phyloP scores from a whole-genome alignment of 352 stramenopile species.

The Hyaloperonospora arabidopsidis region DNA sequence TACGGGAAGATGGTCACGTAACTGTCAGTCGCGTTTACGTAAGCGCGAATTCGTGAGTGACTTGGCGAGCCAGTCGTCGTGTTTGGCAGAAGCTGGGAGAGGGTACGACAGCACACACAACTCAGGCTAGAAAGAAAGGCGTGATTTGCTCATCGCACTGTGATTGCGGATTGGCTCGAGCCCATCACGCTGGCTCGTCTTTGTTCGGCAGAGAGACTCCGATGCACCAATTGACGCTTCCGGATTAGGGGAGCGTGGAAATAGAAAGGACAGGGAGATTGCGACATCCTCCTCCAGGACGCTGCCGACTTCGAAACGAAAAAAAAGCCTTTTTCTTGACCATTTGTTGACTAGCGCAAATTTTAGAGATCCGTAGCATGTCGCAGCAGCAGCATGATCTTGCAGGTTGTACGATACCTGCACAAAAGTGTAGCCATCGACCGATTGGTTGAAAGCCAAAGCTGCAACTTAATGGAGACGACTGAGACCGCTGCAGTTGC shows the following conservation, averaged over 20 bases:
- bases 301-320: background rate
- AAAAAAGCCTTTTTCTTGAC: background rate
- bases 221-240: slow-evolving; percentile 3
- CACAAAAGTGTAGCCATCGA: slow-evolving; percentile 8
- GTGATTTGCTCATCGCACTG: background rate
- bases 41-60: slow-evolving; percentile 36
- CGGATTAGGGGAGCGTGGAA: background rate
- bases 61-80: slow-evolving; percentile 21
- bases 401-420: too few species aligned
- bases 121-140: too few species aligned
- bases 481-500: background rate
- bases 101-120: background rate
- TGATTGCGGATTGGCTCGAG: slow-evolving; percentile 1
- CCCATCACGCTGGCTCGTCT: slow-evolving; percentile 8
- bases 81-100: too few species aligned
- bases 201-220: background rate
- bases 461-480: slow-evolving; percentile 5
- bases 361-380: too few species aligned
- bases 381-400: too few species aligned
- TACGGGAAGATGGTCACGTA: slow-evolving; percentile 24
- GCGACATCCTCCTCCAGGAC: slow-evolving; percentile 12
- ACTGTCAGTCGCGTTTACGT: slow-evolving; percentile 29
- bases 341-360: too few species aligned
- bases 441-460: slow-evolving; percentile 11
- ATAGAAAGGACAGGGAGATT: slow-evolving; percentile 12